A percentile compares a stretch with the other conserved stretches of the same genome.
phyloP scores from a whole-genome alignment of 495 filamentous ascomycete genomes.

The Penicillium egyptiacum region DNA sequence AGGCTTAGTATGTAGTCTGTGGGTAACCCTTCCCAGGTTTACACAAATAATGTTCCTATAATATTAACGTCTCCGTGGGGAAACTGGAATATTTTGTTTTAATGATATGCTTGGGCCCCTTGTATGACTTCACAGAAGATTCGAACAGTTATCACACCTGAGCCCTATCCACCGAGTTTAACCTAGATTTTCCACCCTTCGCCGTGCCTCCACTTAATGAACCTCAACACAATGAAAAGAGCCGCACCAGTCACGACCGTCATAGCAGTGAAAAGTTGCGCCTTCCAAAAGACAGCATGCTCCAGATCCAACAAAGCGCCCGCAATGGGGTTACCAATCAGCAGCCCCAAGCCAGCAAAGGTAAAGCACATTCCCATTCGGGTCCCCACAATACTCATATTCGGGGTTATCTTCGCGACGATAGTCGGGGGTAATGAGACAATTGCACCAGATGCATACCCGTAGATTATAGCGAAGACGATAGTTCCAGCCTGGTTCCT shows the following conservation, averaged over 20 bases:
- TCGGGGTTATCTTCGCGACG: conserved; percentile 28
- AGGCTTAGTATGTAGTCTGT: too few species aligned
- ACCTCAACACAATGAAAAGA: conserved; percentile 6
- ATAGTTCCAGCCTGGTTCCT: conserved; percentile 32
- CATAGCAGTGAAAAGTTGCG: conserved; percentile 12
- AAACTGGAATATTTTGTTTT: too few species aligned
- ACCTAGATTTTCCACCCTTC: conserved; percentile 13
- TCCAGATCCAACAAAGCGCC: conserved; percentile 44
- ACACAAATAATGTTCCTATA: too few species aligned
- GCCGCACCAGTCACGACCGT: conserved; percentile 5
- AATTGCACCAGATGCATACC: conserved; percentile 40
- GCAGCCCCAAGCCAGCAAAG: conserved; percentile 47
- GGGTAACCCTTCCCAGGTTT: too few species aligned
- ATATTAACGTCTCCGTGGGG: too few species aligned
- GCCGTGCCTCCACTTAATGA: conserved; percentile 7
- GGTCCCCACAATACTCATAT: conserved; percentile 55
- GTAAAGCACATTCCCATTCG: conserved; percentile 62
- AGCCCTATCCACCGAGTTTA: too few species aligned
- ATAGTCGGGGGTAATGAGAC: conserved; percentile 35
- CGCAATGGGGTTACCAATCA: conserved; percentile 63
- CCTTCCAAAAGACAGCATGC: conserved; percentile 13
- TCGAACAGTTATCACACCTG: too few species aligned
- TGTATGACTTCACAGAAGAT: too few species aligned
- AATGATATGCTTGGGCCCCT: too few species aligned
- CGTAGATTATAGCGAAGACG: conserved; percentile 42